These are phyloP conservation scores for Inga leiocalycina DNA, from an alignment of 306 rosid species.

Conservation along the genomic window DNA sequence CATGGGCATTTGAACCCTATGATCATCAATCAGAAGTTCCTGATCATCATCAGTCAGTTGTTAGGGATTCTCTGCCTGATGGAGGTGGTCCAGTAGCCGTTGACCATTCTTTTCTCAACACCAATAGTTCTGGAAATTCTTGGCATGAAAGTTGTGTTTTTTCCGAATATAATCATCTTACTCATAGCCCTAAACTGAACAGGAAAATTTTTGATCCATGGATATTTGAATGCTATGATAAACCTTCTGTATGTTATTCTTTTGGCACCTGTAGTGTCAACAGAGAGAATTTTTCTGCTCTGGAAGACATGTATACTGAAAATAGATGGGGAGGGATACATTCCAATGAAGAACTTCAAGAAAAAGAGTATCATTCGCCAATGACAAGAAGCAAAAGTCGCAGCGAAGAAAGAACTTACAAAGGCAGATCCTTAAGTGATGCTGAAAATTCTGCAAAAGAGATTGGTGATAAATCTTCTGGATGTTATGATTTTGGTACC, in stretches of 20 bases:
- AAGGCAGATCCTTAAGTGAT: slow-evolving; percentile 38
- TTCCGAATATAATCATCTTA: slow-evolving; percentile 41
- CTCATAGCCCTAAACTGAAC: slow-evolving; percentile 34
- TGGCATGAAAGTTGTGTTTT: slow-evolving; percentile 44
- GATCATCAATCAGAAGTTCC: slow-evolving; percentile 26
- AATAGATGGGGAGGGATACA: not conserved
- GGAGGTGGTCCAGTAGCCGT: slow-evolving; percentile 41
- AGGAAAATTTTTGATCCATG: slow-evolving; percentile 37
- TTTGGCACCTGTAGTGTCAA: not conserved
- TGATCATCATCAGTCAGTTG: slow-evolving; percentile 29
- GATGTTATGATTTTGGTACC: too few relatives aligned
- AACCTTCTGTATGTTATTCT: not conserved
- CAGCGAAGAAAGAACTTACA: not conserved
- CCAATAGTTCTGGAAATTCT: slow-evolving; percentile 36
- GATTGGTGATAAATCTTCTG: not conserved
- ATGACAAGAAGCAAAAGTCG: not conserved
- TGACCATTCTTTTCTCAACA: slow-evolving; percentile 36
- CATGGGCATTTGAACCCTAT: slow-evolving; percentile 29
- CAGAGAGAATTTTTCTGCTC: too few relatives aligned
- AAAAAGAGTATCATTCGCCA: not conserved
- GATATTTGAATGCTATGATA: slow-evolving; percentile 13
- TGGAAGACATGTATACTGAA: too few relatives aligned
- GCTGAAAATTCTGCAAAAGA: slow-evolving; percentile 23
- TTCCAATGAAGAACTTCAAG: too few relatives aligned
- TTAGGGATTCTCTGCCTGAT: slow-evolving; percentile 56